Evolutionary conservation across 805 yeast genomes (phyloP), one percentile per base, ranked within the genome.

Genomic region (Kuraishia hungarica): DNA sequence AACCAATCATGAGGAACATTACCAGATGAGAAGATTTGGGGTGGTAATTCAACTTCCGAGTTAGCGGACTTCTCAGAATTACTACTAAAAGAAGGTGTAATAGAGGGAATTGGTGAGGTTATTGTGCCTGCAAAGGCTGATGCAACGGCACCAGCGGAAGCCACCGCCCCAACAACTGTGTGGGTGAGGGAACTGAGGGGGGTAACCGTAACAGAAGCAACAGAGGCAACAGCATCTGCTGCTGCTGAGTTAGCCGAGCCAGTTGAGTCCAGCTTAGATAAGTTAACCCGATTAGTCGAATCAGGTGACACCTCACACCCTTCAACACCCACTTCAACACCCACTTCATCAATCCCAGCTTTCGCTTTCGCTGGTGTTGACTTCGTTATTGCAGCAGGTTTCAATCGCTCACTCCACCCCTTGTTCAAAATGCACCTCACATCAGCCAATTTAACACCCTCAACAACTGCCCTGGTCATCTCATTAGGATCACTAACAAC

Each of bases 1-100:
- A 93, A 72, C 98, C 98, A 93, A 65, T 91, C 97, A 66, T 93
- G 98, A 0, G 97, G 97, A 15, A 89, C 75, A 10, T 84, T 66
- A 1, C 94, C 94, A 6, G 89, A 73, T 59, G 82, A 83, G 64
- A 72, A 88, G 1, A 93, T 79, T 60, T 83, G 83, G 0, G 74
- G 71, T 1, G 97, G 97, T 15, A 89, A 70, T 24, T 69, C 75
- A 55, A 78, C 81, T 29, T 71, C 55, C 1, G 67, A 70, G 3
- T 69, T 62, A 35, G 75, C 73, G 43, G 43, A 35, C n/a, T 35
- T 35, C 4, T 35, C 43, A 17, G 8, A 5, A 10, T 6, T 5
- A 26, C 29, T 26, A 26, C 29, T 26, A 26, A 35, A 35, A 17
- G 43, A 35, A 15, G 43, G n/a, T 7, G 43, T 13, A 8, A 15